Conservation (phyloP, 306 rosid genomes). For the Dalbergia oliveri region DNA sequence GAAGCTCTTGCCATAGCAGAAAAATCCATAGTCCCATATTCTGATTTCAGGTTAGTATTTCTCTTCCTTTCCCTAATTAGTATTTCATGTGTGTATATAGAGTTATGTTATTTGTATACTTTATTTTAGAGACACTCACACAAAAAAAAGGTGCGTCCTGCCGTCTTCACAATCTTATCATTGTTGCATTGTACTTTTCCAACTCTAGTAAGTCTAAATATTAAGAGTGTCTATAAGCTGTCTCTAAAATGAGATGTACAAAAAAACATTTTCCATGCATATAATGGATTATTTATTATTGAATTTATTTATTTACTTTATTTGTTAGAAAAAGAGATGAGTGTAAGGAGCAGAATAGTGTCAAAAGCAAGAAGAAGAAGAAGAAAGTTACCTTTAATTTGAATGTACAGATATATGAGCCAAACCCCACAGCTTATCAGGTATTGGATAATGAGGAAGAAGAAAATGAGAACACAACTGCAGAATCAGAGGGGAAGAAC, state of each 20-base stretch:
- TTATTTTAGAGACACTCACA: no score
- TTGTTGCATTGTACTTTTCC: no score
- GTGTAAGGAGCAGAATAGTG: slow-evolving; percentile 61
- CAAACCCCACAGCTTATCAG: slow-evolving; percentile 61
- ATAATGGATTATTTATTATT: not conserved
- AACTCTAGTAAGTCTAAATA: no score
- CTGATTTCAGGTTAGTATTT: slow-evolving; percentile 60
- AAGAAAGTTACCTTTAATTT: slow-evolving; percentile 94
- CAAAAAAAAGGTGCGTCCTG: no score
- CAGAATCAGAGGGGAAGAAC: slow-evolving; percentile 42
- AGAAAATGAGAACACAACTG: slow-evolving; percentile 40
- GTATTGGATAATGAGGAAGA: slow-evolving; percentile 62
- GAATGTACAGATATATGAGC: slow-evolving; percentile 83
- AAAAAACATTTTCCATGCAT: not conserved
- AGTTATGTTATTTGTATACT: no score
- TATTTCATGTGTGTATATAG: no score
- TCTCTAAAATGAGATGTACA: no score
- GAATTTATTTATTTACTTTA: slow-evolving; percentile 22
- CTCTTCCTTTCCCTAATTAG: not conserved
- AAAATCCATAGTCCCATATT: slow-evolving; percentile 46
- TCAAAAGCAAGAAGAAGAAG: slow-evolving; percentile 60
- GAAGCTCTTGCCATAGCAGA: slow-evolving; percentile 54
- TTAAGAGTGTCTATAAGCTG: no score
- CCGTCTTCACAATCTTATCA: no score
- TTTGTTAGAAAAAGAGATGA: slow-evolving; percentile 66